Base-by-base conservation (phyloP, 768 basidiomycete species). In the Strobilomyces dryophilus region DNA sequence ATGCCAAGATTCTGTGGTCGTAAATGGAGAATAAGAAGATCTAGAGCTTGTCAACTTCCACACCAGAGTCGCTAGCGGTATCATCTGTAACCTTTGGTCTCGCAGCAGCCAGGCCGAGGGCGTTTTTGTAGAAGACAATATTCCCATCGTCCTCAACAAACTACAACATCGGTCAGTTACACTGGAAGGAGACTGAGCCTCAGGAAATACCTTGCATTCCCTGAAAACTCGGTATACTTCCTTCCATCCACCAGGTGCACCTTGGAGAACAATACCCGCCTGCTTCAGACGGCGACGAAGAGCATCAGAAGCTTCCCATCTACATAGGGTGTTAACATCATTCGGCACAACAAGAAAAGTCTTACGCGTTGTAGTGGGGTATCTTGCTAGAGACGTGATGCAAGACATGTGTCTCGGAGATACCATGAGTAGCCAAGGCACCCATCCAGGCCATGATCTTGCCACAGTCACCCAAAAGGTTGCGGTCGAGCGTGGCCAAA, bases 361-460 rank as follows among this genome's bases (percentile, higher is more conserved):
- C 80, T 62, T 63, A 85, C 74, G 90, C 89, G 56, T 92, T 75
- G 70, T 93, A 98, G 70, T 99, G 95, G 18, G 95, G 95, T 58
- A 99, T 98, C 76, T 95, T 95, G 80, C 87, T 91, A 56, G 80
- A 84, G 55, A 95, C 82, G 71, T 98, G 95, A 72, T 98, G 95
- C 21, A 84, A 73, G 52, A 97, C 87, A 69, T 95, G 93, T 29
- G 92, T 95, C 76, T 95, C 92, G 4, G 89, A 92, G 67, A 97
- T 94, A 60, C 94, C 92, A 70, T 95, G 85, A 26, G 95, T 91
- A 50, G 88, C 81, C 62, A 83, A 80, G 1, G 84, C 83, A 40
- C 94, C 95, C 57, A 98, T 80, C 81, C 88, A 93, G 43, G 77
- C 92, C 79, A 89, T 85, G 61, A 95, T 61, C 40, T 72, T 76